Percentiles rank a stretch among this genome's conserved stretches.
These are phyloP conservation scores for Prunus yedoensis DNA, from an alignment of 331 rosid species.

Conservation along the genomic window DNA sequence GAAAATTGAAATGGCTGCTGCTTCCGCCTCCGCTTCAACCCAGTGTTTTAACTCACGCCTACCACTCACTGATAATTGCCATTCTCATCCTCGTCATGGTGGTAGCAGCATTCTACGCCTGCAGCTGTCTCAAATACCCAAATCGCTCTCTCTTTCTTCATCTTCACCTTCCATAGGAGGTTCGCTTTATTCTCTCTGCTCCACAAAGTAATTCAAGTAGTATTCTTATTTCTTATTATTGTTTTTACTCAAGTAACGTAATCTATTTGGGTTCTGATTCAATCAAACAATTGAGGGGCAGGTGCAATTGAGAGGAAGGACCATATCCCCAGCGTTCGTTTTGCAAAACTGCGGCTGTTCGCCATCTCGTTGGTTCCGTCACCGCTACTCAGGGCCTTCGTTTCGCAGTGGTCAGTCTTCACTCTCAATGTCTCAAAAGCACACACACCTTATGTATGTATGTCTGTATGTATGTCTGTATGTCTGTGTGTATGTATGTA, in stretches of 20 bases:
- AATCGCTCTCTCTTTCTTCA: conserved; percentile 2
- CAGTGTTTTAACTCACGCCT: too few relatives aligned
- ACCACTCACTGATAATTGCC: too few relatives aligned
- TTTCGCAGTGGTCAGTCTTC: conserved; percentile 63
- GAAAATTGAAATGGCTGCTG: too few relatives aligned
- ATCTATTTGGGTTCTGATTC: neutral
- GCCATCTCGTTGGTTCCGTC: conserved; percentile 80
- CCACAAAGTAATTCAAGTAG: neutral
- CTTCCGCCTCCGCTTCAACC: too few relatives aligned
- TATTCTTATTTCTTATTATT: neutral
- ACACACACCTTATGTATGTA: too few relatives aligned
- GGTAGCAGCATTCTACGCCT: neutral
- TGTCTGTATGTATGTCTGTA: too few relatives aligned
- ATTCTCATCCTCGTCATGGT: too few relatives aligned
- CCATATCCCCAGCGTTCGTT: conserved; percentile 27
- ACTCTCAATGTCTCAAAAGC: too few relatives aligned
- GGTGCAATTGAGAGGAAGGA: conserved; percentile 28
- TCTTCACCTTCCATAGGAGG: neutral
- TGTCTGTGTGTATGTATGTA: too few relatives aligned
- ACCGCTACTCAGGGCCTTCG: conserved; percentile 68
- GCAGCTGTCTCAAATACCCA: neutral
- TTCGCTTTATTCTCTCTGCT: neutral
- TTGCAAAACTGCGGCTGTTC: conserved; percentile 61
- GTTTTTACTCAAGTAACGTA: neutral
- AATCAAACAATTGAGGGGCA: neutral